A percentile compares a stretch with the other conserved stretches of the same genome.
Evolutionary conservation across 257 asterid genomes (phyloP).

Genomic region (Fraxinus pennsylvanica): DNA sequence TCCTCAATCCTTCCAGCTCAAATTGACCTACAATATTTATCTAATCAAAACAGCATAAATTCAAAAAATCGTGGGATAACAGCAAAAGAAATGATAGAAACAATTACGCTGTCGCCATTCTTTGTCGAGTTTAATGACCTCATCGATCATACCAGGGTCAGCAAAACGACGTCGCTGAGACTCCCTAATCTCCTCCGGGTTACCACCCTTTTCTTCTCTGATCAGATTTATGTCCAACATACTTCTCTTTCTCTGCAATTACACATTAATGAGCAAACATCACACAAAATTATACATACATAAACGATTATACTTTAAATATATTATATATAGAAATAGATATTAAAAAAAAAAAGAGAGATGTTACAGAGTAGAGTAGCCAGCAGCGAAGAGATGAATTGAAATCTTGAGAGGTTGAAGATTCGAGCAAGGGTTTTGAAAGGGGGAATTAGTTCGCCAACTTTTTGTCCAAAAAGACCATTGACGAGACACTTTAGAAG

Average conservation of each 20-base stretch:
- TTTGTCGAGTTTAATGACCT: constrained; percentile 74
- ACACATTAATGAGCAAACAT: not conserved
- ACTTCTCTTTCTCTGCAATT: constrained; percentile 19
- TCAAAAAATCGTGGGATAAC: not conserved
- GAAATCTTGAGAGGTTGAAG: no score
- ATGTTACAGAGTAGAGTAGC: no score
- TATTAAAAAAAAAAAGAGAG: no score
- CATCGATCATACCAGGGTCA: constrained; percentile 60
- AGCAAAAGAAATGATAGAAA: constrained; percentile 4
- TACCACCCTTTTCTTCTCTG: constrained; percentile 80
- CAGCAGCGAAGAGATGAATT: no score
- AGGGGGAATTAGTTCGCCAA: no score
- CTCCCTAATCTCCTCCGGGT: constrained; percentile 77
- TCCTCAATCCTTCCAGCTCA: constrained; percentile 76
- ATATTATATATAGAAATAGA: no score
- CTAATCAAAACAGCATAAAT: constrained; percentile 10
- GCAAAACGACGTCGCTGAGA: constrained; percentile 85
- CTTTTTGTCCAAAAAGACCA: no score
- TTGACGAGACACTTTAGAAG: no score
- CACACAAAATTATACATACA: not conserved
- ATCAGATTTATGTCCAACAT: constrained; percentile 92
- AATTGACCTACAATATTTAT: constrained; percentile 64
- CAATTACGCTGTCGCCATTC: constrained; percentile 74
- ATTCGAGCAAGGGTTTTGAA: no score
- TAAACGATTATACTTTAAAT: not conserved